Percentiles rank a stretch among this genome's conserved stretches.
Evolutionary conservation across 2,329 filamentous ascomycete genomes (phyloP).

Genomic region (Tolypocladium paradoxum): DNA sequence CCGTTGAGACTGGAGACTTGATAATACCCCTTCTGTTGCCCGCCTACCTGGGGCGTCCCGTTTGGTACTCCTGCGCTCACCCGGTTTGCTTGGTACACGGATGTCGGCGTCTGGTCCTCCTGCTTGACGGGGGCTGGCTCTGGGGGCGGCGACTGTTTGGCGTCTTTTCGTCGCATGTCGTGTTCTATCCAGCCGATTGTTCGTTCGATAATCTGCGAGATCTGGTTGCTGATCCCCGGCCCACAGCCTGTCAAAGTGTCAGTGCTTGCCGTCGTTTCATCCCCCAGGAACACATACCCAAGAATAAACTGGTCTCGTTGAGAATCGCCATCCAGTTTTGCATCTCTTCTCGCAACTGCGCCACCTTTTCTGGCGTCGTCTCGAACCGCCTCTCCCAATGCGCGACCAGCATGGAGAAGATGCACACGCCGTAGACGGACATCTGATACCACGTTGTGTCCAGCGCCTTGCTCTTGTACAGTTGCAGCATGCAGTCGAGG

Average conservation of each 20-base stretch:
- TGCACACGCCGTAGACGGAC: slow-evolving; percentile 60
- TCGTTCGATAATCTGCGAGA: slow-evolving; percentile 37
- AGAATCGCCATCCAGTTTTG: slow-evolving; percentile 58
- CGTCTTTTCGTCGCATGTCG: slow-evolving; percentile 30
- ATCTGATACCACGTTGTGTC: slow-evolving; percentile 72
- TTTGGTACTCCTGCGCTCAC: slow-evolving; percentile 7
- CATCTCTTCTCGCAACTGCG: slow-evolving; percentile 56
- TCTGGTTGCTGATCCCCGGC: slow-evolving; percentile 29
- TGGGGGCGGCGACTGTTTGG: slow-evolving; percentile 6
- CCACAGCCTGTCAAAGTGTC: slow-evolving; percentile 28
- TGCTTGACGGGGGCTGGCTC: slow-evolving; percentile 22
- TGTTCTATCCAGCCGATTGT: slow-evolving; percentile 42
- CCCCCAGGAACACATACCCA: slow-evolving; percentile 40
- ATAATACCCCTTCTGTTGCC: slow-evolving; percentile 17
- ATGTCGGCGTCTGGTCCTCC: slow-evolving; percentile 22
- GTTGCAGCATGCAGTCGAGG: slow-evolving; percentile 45
- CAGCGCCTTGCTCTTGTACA: slow-evolving; percentile 55
- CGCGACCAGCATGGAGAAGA: slow-evolving; percentile 61
- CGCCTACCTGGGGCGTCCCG: slow-evolving; percentile 1
- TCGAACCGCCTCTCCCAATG: slow-evolving; percentile 56
- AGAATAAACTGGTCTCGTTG: slow-evolving; percentile 51
- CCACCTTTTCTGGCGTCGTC: slow-evolving; percentile 47
- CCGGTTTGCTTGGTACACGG: neutral
- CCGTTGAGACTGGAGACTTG: slow-evolving; percentile 13
- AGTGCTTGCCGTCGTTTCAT: slow-evolving; percentile 1